Evolutionary conservation across 495 filamentous ascomycete genomes (phyloP).

Genomic region (Penicillium coffeae): DNA sequence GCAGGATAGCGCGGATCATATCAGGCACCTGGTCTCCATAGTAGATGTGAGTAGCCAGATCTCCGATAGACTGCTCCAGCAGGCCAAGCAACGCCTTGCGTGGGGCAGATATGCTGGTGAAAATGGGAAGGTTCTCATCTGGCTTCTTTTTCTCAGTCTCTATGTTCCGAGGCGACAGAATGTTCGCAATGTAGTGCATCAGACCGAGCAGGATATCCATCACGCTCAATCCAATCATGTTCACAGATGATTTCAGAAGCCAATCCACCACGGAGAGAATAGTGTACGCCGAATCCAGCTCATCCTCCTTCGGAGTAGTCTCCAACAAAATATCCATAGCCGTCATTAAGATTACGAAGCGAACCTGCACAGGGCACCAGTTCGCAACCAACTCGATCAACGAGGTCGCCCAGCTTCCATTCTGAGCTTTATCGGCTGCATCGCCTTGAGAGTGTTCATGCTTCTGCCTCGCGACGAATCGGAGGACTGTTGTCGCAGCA

Average conservation of each 20-base stretch:
- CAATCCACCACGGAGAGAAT: conserved; percentile 71
- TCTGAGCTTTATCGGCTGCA: conserved; percentile 26
- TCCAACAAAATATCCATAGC: conserved; percentile 69
- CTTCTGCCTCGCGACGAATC: conserved; percentile 63
- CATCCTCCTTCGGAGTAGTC: conserved; percentile 60
- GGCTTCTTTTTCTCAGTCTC: conserved; percentile 19
- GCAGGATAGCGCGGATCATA: conserved; percentile 77
- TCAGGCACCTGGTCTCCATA: conserved; percentile 91
- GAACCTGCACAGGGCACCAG: conserved; percentile 89
- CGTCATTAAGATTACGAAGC: conserved; percentile 78
- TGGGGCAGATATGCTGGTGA: conserved; percentile 35
- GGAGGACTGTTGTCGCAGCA: conserved; percentile 64
- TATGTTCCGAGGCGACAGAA: conserved; percentile 56
- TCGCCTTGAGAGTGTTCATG: conserved; percentile 20
- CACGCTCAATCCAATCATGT: conserved; percentile 88
- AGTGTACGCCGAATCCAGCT: conserved; percentile 64
- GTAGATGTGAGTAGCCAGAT: conserved; percentile 89
- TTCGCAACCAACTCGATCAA: conserved; percentile 71
- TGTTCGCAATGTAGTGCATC: conserved; percentile 68
- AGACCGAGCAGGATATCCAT: conserved; percentile 86
- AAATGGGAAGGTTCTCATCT: conserved; percentile 4
- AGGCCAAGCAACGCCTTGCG: conserved; percentile 56
- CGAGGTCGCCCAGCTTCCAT: conserved; percentile 70
- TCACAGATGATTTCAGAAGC: conserved; percentile 80
- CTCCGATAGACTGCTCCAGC: conserved; percentile 72